Percentiles rank a stretch among this genome's conserved stretches.
phyloP scores from a whole-genome alignment of 495 filamentous ascomycete genomes.

The Neurospora intermedia region DNA sequence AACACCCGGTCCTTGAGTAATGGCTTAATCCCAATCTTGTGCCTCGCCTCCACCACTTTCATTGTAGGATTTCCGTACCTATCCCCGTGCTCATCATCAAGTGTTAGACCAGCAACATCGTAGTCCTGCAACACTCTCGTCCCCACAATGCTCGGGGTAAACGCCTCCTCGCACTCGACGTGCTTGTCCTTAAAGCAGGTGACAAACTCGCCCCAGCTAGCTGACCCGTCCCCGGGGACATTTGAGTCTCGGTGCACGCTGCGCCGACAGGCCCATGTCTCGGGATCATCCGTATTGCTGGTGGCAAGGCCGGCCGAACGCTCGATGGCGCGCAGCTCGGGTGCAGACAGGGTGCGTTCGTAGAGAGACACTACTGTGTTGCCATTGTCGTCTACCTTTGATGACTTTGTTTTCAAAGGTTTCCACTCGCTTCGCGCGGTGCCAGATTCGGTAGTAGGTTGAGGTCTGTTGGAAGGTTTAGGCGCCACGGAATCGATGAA shows the following conservation, averaged over 20 bases:
- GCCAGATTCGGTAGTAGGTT: background rate
- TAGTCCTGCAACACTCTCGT: slow-evolving; percentile 45
- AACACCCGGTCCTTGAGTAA: slow-evolving; percentile 46
- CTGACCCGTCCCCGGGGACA: slow-evolving; percentile 40
- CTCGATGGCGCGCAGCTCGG: slow-evolving; percentile 18
- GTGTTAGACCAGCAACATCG: slow-evolving; percentile 13
- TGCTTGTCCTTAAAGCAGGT: slow-evolving; percentile 49
- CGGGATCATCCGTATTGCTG: slow-evolving; percentile 4
- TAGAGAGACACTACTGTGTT: slow-evolving; percentile 33
- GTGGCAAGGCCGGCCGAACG: background rate
- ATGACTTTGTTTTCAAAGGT: slow-evolving; percentile 30
- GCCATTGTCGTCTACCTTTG: slow-evolving; percentile 28
- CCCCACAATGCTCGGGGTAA: slow-evolving; percentile 57
- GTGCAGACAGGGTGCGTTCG: slow-evolving; percentile 28
- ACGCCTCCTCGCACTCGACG: slow-evolving; percentile 55
- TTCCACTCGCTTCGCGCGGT: slow-evolving; percentile 28
- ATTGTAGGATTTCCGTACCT: slow-evolving; percentile 42
- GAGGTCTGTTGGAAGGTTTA: slow-evolving; percentile 12
- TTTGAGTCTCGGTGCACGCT: slow-evolving; percentile 48
- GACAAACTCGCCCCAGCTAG: slow-evolving; percentile 56
- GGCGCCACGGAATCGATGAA: slow-evolving; percentile 41
- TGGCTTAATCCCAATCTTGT: slow-evolving; percentile 34
- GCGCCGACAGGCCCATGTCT: slow-evolving; percentile 48
- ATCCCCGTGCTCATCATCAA: slow-evolving; percentile 19
- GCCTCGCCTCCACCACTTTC: slow-evolving; percentile 38